Conservation (phyloP, 2,329 filamentous ascomycete genomes). For the Ophiostoma novo-ulmi region DNA sequence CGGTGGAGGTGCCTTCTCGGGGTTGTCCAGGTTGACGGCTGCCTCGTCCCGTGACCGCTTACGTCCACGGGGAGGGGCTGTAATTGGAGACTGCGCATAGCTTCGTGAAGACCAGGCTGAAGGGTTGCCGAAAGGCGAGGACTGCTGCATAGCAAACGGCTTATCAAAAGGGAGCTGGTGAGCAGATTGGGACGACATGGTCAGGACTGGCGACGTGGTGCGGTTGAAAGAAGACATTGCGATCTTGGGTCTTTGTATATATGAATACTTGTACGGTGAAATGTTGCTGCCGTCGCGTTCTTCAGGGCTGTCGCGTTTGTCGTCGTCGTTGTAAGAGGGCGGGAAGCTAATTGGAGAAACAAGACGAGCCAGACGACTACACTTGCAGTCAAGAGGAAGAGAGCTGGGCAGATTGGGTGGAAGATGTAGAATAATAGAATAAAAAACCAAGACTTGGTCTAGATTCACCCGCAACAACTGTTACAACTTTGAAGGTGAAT, state of each 20-base stretch:
- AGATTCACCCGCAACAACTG: neutral
- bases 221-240: constrained; percentile 44
- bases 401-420: neutral
- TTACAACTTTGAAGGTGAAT: neutral
- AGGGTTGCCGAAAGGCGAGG: constrained; percentile 36
- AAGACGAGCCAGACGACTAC: neutral
- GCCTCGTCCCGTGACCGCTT: constrained; percentile 76
- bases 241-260: constrained; percentile 13
- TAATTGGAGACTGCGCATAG: constrained; percentile 26
- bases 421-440: neutral
- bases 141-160: constrained; percentile 38
- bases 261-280: neutral
- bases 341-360: constrained; percentile 5
- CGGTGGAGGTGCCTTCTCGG: constrained; percentile 44
- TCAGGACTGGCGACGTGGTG: constrained; percentile 45
- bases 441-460: neutral
- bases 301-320: neutral
- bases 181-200: constrained; percentile 42
- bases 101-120: constrained; percentile 34
- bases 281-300: neutral
- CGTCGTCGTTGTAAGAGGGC: constrained; percentile 1
- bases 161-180: constrained; percentile 41
- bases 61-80: constrained; percentile 49
- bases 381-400: constrained; percentile 7
- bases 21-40: constrained; percentile 58